phyloP scores from a whole-genome alignment of 2,329 filamentous ascomycete genomes.

The Teratosphaeria gauchensis region DNA sequence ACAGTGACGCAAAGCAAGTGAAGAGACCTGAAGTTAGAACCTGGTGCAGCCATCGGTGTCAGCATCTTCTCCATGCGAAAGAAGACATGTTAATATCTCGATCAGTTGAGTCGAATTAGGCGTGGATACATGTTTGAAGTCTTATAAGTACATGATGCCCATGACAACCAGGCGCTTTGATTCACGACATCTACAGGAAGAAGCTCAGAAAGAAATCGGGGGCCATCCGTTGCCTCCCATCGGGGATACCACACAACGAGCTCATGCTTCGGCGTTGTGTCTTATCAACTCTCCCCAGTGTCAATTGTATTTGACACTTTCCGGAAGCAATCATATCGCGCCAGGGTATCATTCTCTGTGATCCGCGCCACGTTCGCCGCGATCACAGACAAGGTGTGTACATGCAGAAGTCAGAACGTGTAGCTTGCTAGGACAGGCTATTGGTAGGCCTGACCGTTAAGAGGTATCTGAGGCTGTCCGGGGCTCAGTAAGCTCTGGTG shows the following conservation, averaged over 20 bases:
- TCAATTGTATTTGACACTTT: neutral
- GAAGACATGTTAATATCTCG: neutral
- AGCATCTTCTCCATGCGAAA: no score
- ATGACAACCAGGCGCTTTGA: neutral
- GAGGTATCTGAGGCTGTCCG: neutral
- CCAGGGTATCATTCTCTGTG: neutral
- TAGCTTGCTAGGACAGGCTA: neutral
- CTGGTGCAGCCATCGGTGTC: neutral
- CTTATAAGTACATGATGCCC: neutral
- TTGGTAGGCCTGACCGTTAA: neutral
- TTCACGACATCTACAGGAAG: neutral
- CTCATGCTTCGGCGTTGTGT: no score
- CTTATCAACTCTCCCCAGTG: neutral
- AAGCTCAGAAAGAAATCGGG: neutral
- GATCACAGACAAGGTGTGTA: no score
- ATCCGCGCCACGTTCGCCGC: no score
- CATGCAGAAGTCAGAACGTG: no score
- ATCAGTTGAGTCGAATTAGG: neutral
- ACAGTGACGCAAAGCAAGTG: neutral
- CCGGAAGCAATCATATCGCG: neutral
- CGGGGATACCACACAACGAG: neutral
- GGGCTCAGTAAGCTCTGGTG: neutral
- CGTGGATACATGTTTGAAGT: neutral
- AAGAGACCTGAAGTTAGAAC: neutral
- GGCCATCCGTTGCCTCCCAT: neutral